Evolutionary conservation across 2,329 filamentous ascomycete species (phyloP).

Genomic region (Alternaria sp.): DNA sequence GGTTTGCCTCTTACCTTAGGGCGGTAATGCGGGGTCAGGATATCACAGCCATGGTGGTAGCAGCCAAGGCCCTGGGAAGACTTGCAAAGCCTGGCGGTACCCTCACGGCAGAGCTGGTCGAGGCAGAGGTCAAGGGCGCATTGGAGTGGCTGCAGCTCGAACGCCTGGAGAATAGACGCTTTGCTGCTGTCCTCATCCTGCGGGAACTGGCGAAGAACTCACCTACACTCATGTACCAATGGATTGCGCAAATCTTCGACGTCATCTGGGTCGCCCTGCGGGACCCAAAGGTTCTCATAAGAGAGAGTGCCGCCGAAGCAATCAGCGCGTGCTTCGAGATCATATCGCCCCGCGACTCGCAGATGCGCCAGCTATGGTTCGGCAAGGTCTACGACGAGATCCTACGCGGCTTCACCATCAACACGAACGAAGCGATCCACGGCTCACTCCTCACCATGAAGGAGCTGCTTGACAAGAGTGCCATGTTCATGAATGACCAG

Average conservation of each 20-base stretch:
- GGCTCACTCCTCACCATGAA: conserved; percentile 93
- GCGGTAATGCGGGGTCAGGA: conserved; percentile 90
- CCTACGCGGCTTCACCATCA: conserved; percentile 75
- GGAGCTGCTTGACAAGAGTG: conserved; percentile 90
- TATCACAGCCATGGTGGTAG: conserved; percentile 86
- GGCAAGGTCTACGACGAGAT: conserved; percentile 89
- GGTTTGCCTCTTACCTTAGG: conserved; percentile 90
- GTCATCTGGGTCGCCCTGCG: conserved; percentile 94
- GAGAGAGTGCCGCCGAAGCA: conserved; percentile 89
- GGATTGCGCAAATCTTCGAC: conserved; percentile 93
- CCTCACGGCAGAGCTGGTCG: conserved; percentile 92
- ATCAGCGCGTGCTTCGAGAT: conserved; percentile 97
- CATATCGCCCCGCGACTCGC: conserved; percentile 88
- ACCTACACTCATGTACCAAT: conserved; percentile 93
- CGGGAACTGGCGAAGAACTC: conserved; percentile 91
- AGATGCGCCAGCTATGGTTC: conserved; percentile 88
- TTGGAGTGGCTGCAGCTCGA: conserved; percentile 97
- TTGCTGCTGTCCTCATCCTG: conserved; percentile 89
- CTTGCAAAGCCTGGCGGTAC: conserved; percentile 92
- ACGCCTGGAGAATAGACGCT: conserved; percentile 88
- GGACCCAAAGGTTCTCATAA: conserved; percentile 88
- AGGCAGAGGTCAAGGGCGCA: conserved; percentile 95
- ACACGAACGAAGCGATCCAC: conserved; percentile 86
- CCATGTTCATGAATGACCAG: conserved; percentile 98
- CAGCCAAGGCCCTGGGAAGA: conserved; percentile 86